phyloP scores from a whole-genome alignment of 2,329 filamentous ascomycete genomes.

The Ophiostoma populinum region DNA sequence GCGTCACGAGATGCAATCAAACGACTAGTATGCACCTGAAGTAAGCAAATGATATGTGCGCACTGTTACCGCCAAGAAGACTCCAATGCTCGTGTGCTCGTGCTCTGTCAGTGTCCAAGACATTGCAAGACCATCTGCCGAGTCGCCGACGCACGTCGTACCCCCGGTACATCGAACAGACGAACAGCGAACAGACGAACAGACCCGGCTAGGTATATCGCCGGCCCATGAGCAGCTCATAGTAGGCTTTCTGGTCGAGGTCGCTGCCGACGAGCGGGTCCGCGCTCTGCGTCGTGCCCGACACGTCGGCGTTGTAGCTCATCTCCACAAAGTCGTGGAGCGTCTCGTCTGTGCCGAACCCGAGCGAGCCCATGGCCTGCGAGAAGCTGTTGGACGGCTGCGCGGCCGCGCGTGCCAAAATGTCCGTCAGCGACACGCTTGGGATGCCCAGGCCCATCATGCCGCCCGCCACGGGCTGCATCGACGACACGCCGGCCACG shows the following conservation, averaged over 20 bases:
- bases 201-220: conserved; percentile 7
- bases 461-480: neutral
- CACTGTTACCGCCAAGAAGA: too few relatives aligned
- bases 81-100: too few relatives aligned
- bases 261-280: conserved; percentile 18
- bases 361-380: conserved; percentile 20
- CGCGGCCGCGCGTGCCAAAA: conserved; percentile 20
- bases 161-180: neutral
- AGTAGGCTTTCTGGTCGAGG: conserved; percentile 21
- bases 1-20: too few relatives aligned
- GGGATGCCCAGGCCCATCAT: conserved; percentile 1
- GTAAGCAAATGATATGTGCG: too few relatives aligned
- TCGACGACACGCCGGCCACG: conserved; percentile 10
- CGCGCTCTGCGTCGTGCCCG: conserved; percentile 14
- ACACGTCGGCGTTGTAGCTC: conserved; percentile 19
- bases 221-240: conserved; percentile 21
- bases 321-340: conserved; percentile 21
- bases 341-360: conserved; percentile 21
- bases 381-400: conserved; percentile 19
- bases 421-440: conserved; percentile 17
- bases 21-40: too few relatives aligned
- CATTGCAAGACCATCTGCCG: too few relatives aligned
- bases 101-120: too few relatives aligned
- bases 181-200: neutral
- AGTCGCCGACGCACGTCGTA: neutral